Evolutionary conservation across 345 rosid genomes (phyloP).

Genomic region (Hibiscus trionum): DNA sequence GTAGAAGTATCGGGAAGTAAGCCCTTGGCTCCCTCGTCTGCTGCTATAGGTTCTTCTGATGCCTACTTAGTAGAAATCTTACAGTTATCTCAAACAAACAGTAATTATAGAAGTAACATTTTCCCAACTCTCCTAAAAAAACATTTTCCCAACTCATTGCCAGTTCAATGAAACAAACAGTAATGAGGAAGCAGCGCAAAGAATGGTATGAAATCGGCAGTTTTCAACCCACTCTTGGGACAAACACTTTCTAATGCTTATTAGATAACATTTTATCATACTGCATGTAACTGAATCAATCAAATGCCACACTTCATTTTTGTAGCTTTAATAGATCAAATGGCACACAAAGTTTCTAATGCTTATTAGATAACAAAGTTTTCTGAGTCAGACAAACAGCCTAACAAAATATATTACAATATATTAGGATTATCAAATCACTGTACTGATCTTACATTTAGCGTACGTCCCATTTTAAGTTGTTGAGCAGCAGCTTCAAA

Average conservation of each 20-base stretch:
- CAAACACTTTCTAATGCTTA: background rate
- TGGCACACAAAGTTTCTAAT: too few species aligned
- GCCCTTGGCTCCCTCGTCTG: slow-evolving; percentile 25
- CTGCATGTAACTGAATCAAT: background rate
- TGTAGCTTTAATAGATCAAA: background rate
- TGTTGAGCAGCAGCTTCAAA: slow-evolving; percentile 58
- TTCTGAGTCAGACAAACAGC: background rate
- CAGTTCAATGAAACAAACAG: background rate
- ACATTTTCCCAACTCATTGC: background rate
- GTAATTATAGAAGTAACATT: background rate
- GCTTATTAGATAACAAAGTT: background rate
- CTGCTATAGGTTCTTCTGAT: slow-evolving; percentile 26
- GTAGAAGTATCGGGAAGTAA: slow-evolving; percentile 12
- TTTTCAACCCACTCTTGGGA: background rate
- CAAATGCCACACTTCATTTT: background rate
- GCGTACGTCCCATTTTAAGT: slow-evolving; percentile 30
- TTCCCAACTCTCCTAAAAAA: background rate
- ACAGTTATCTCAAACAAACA: background rate
- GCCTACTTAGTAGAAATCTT: slow-evolving; percentile 24
- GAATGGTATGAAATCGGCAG: background rate
- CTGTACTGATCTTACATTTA: slow-evolving; percentile 35
- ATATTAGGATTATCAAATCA: background rate
- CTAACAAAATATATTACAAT: background rate
- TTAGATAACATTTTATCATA: background rate
- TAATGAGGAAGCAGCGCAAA: background rate